Conservation (phyloP, 805 yeast species). For the Saccharomyces kudriavzevii region DNA sequence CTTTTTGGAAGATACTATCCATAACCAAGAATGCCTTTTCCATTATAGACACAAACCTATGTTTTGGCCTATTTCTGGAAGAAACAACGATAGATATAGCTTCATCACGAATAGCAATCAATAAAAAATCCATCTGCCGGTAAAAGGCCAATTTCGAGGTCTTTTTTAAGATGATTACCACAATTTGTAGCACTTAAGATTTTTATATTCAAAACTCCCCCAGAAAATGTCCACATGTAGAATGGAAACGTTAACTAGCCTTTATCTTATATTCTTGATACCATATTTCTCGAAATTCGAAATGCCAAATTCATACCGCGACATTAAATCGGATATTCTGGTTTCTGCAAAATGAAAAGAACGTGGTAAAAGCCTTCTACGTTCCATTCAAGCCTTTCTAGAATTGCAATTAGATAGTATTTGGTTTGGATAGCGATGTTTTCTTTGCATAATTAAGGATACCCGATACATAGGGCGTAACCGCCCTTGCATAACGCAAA, state of each 20-base stretch:
- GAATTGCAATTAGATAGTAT: constrained; percentile 51
- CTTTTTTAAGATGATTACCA: constrained; percentile 80
- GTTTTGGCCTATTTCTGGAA: constrained; percentile 82
- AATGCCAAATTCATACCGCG: constrained; percentile 80
- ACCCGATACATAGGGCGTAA: constrained; percentile 48
- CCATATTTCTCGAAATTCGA: constrained; percentile 67
- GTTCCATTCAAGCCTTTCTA: constrained; percentile 84
- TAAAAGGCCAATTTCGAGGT: constrained; percentile 90
- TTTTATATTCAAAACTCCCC: constrained; percentile 75
- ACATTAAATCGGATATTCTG: constrained; percentile 73
- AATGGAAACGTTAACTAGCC: constrained; percentile 46
- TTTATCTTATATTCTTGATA: constrained; percentile 56
- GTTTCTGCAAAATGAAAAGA: constrained; percentile 88
- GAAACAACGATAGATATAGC: constrained; percentile 74
- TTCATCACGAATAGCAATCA: constrained; percentile 77
- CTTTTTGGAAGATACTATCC: constrained; percentile 41
- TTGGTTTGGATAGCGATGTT: not conserved
- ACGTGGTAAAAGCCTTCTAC: constrained; percentile 68
- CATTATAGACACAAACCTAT: constrained; percentile 63
- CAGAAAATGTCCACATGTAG: constrained; percentile 82
- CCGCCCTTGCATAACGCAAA: constrained; percentile 72
- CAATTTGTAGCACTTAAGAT: constrained; percentile 79
- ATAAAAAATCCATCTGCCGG: constrained; percentile 84
- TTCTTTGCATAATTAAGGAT: constrained; percentile 12
- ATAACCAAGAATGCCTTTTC: constrained; percentile 51